Conservation (phyloP, 352 stramenopile species). For the Phytophthora syringae region DNA sequence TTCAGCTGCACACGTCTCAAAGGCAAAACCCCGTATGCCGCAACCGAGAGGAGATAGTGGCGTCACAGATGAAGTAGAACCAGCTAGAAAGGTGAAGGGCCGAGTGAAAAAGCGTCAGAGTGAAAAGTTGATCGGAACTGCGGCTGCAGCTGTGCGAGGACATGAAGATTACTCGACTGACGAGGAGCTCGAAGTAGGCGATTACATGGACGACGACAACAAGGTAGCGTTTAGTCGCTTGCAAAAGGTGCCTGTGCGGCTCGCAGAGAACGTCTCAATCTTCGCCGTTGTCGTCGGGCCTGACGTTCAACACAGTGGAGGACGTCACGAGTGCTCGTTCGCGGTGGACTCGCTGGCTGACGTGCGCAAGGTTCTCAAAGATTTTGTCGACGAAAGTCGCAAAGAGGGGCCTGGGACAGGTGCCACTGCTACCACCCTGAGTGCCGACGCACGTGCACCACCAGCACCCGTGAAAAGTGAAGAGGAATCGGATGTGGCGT, state of each 20-base stretch:
- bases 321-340: conserved; percentile 59
- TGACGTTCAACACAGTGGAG: conserved; percentile 74
- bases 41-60: conserved; percentile 26
- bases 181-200: conserved; percentile 52
- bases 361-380: conserved; percentile 73
- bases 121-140: conserved; percentile 24
- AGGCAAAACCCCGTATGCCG: conserved; percentile 43
- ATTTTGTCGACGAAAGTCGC: conserved; percentile 69
- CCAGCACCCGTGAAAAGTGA: conserved; percentile 1
- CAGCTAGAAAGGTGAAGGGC: conserved; percentile 17
- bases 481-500: not conserved
- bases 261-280: conserved; percentile 71
- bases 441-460: not conserved
- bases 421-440: not conserved
- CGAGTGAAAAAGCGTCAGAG: conserved; percentile 24
- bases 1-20: conserved; percentile 42
- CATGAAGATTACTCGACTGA: conserved; percentile 46
- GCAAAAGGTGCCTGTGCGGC: conserved; percentile 74
- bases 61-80: conserved; percentile 31
- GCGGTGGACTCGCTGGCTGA: conserved; percentile 73
- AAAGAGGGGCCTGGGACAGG: conserved; percentile 19
- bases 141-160: conserved; percentile 28
- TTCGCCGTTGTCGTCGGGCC: conserved; percentile 73
- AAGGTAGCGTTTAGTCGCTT: conserved; percentile 80
- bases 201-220: conserved; percentile 73